Evolutionary conservation across 257 asterid species (phyloP).

Genomic region (Nicotiana paniculata): DNA sequence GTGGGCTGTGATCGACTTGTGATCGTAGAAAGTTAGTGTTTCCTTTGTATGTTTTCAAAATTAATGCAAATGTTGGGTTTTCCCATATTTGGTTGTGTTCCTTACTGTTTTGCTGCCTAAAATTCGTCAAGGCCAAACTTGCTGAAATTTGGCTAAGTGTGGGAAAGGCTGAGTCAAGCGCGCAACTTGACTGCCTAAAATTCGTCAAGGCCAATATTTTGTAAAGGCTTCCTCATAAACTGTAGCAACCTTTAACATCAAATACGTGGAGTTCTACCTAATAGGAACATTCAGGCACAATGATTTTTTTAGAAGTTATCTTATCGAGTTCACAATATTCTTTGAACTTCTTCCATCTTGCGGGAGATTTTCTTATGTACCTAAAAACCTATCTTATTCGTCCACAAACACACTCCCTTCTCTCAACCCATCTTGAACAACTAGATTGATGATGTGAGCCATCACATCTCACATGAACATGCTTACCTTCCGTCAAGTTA

Average conservation of each 20-base stretch:
- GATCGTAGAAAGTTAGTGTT: too few species aligned
- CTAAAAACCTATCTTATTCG: neutral
- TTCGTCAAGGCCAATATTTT: too few species aligned
- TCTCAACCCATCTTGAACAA: slow-evolving; percentile 7
- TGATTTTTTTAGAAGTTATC: neutral
- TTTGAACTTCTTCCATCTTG: neutral
- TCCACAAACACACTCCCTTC: neutral
- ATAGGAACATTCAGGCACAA: neutral
- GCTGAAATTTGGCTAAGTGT: too few species aligned
- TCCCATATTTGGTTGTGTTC: too few species aligned
- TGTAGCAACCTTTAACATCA: slow-evolving; percentile 1
- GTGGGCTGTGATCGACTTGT: too few species aligned
- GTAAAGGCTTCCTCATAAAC: neutral
- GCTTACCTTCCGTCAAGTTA: neutral
- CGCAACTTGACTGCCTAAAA: too few species aligned
- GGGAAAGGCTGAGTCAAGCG: too few species aligned
- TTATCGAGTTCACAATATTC: neutral
- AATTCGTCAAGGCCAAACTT: too few species aligned
- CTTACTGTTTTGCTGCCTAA: too few species aligned
- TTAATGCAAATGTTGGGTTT: too few species aligned
- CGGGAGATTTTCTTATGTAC: neutral
- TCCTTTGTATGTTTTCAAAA: too few species aligned
- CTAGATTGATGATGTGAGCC: neutral
- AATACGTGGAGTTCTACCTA: slow-evolving; percentile 9
- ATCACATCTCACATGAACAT: neutral